Percentiles rank a stretch among this genome's conserved stretches.
phyloP scores from a whole-genome alignment of 345 rosid genomes.

The Pistacia vera region DNA sequence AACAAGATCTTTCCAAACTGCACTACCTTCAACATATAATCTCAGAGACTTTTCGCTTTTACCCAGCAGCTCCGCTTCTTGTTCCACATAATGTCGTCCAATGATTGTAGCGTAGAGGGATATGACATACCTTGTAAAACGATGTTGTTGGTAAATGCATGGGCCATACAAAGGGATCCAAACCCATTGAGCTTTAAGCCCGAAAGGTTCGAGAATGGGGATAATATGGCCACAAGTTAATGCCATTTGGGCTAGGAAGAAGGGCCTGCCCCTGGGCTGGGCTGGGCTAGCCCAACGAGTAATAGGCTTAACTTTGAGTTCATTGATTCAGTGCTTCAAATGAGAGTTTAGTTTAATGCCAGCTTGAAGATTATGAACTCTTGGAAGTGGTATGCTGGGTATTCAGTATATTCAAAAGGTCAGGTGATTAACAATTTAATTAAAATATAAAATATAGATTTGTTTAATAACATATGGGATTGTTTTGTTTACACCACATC shows the following conservation, averaged over 20 bases:
- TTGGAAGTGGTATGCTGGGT: too few species aligned
- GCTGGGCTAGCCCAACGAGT: constrained; percentile 38
- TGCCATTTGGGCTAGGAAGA: constrained; percentile 56
- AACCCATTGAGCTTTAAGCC: constrained; percentile 44
- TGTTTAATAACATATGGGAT: too few species aligned
- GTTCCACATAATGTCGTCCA: constrained; percentile 39
- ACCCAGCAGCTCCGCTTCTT: constrained; percentile 40
- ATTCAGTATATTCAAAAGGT: too few species aligned
- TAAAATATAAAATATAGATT: too few species aligned
- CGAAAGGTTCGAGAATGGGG: constrained; percentile 43
- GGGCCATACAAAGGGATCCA: constrained; percentile 61
- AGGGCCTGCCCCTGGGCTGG: constrained; percentile 64
- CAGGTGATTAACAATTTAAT: too few species aligned
- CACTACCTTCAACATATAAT: constrained; percentile 44
- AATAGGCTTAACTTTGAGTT: constrained; percentile 37
- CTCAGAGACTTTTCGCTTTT: constrained; percentile 44
- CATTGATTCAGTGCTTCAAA: constrained; percentile 54
- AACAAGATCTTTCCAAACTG: constrained; percentile 35
- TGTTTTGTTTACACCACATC: too few species aligned
- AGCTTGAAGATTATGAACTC: too few species aligned
- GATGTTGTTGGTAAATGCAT: constrained; percentile 39
- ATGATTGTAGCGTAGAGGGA: constrained; percentile 44
- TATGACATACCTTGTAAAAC: constrained; percentile 48
- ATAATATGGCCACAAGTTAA: constrained; percentile 19
- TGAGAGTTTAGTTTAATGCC: constrained; percentile 22